These are phyloP conservation scores for Leishmania lainsoni DNA, from an alignment of 208 protist genomes.

Conservation along the genomic window DNA sequence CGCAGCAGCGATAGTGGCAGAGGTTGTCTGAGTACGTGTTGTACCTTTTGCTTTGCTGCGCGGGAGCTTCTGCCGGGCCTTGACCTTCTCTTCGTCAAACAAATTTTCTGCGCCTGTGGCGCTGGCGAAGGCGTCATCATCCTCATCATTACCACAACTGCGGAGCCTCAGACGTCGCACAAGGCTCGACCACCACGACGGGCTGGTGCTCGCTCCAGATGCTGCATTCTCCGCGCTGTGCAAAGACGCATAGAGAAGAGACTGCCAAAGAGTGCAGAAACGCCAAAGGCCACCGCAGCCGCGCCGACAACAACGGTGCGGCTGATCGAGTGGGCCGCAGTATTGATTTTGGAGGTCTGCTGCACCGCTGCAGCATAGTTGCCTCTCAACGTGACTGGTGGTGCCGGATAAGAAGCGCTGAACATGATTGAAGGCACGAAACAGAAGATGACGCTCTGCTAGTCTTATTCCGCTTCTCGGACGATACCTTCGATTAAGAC, in stretches of 20 bases:
- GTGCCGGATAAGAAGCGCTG: neutral
- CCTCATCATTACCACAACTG: slow-evolving; percentile 25
- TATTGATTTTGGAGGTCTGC: neutral
- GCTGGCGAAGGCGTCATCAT: slow-evolving; percentile 55
- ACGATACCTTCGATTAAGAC: neutral
- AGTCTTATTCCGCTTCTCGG: neutral
- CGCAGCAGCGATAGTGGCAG: neutral
- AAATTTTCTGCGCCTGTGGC: slow-evolving; percentile 40
- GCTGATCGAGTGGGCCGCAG: neutral
- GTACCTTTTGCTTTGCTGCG: neutral
- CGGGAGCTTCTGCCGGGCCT: slow-evolving; percentile 16
- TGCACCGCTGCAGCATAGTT: slow-evolving; percentile 5
- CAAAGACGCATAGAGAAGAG: slow-evolving; percentile 11
- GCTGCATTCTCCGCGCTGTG: neutral
- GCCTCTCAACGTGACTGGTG: slow-evolving; percentile 2
- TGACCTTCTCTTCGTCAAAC: slow-evolving; percentile 27
- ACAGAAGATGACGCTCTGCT: neutral
- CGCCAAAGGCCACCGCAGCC: slow-evolving; percentile 13
- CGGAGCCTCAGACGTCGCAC: neutral
- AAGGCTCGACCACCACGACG: slow-evolving; percentile 22
- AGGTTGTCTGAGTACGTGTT: neutral
- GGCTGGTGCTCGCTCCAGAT: neutral
- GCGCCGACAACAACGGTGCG: neutral
- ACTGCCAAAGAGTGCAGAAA: slow-evolving; percentile 19
- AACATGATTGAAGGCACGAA: slow-evolving; percentile 17